Base-by-base conservation (phyloP, 805 yeast genomes). In the Ogataea chonburiensis region DNA sequence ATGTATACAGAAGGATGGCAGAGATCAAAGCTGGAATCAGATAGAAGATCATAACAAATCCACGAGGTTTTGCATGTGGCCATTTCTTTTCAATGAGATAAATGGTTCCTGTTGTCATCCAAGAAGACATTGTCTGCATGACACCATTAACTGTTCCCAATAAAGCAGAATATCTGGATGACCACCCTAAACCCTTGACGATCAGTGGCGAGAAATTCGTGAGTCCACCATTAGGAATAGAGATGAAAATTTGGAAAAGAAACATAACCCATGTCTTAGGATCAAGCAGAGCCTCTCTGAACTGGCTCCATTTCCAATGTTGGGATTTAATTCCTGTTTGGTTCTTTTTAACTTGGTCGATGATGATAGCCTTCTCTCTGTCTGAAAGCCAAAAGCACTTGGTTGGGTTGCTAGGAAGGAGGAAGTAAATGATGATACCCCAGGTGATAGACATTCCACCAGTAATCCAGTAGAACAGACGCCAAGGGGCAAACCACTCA, bases 241-340 rank as follows among this genome's bases (percentile, higher is more conserved):
- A 55, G 23, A 73, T 49, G 8, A 69, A 68, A 41, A 66, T 62
- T 12, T 60, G 45, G 47, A 72, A 68, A 48, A 66, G 60, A 31
- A 74, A 68, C 49, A 64, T 62, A 16, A 73, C 42, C 69, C 74
- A 75, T 5, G 75, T 68, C 51, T 71, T 69, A 32, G 56, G 45
- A 48, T 79, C 85, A 10, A 49, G 43, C 21, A 75, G 41, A 6
- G 76, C 74, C 55, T 79, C 85, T 19, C 53, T 58, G 24, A 78
- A 61, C 52, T 79, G 86, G 37, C 68, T 53, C 57, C 55, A 55
- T 50, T 78, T 79, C 64, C 75, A 73, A 34, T 62, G 62, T 46
- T 60, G 70, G 49, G 68, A 73, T 36, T 81, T 84, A 50, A 72
- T 74, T 20, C 84, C 85, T 45, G 76, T 79, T 48, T 75, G 71